phyloP scores from a whole-genome alignment of 352 stramenopile species.

The Globisporangium parvum region DNA sequence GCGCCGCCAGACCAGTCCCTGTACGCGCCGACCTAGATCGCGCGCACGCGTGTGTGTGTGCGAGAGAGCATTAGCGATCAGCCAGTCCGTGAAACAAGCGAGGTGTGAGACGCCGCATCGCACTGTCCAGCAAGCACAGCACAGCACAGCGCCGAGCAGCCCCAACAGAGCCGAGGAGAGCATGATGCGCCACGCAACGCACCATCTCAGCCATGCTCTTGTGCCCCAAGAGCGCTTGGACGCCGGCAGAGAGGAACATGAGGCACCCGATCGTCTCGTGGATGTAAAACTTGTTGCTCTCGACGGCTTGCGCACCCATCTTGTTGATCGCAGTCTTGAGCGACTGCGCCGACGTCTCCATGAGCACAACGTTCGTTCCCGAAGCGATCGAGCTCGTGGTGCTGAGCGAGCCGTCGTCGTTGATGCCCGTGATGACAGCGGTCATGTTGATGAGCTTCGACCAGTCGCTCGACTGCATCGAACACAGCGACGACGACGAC shows the following conservation, averaged over 20 bases:
- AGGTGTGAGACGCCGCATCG: not conserved
- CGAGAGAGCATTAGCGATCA: too few species aligned
- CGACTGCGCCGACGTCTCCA: slow-evolving; percentile 77
- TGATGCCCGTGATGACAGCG: slow-evolving; percentile 79
- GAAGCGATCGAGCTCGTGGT: slow-evolving; percentile 73
- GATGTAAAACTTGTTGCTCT: slow-evolving; percentile 78
- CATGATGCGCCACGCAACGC: too few species aligned
- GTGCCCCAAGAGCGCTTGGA: slow-evolving; percentile 79
- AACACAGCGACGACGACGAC: slow-evolving; percentile 58
- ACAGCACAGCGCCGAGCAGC: too few species aligned
- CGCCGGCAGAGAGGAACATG: slow-evolving; percentile 83
- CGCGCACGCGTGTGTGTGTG: too few species aligned
- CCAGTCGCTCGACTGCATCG: slow-evolving; percentile 79
- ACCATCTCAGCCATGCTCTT: slow-evolving; percentile 89
- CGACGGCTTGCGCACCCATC: slow-evolving; percentile 72
- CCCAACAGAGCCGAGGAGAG: too few species aligned
- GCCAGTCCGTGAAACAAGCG: not conserved
- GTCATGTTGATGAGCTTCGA: slow-evolving; percentile 84
- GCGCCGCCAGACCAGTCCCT: slow-evolving; percentile 77
- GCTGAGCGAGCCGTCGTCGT: slow-evolving; percentile 75
- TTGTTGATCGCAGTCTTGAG: slow-evolving; percentile 85
- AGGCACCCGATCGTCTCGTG: slow-evolving; percentile 77
- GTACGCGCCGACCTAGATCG: slow-evolving; percentile 68
- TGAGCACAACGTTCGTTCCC: slow-evolving; percentile 80
- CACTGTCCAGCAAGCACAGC: not conserved